A percentile compares a stretch with the other conserved stretches of the same genome.
Conservation (phyloP, 768 basidiomycete species). For the Pleurotus tuoliensis region DNA sequence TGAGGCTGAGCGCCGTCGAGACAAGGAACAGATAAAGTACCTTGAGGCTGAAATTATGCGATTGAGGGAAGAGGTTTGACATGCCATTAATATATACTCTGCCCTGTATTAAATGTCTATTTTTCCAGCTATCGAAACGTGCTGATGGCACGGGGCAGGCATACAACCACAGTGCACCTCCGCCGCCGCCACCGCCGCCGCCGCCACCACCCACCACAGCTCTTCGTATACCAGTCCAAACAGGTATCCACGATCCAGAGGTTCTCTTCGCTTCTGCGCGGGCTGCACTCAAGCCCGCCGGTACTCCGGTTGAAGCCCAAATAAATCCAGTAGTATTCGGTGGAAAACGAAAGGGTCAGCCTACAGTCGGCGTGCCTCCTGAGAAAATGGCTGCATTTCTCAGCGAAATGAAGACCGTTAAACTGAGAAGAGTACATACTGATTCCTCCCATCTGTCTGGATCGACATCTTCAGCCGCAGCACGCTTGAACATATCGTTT, state of each 20-base stretch:
- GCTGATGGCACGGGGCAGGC: constrained; percentile 12
- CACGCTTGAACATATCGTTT: constrained; percentile 3
- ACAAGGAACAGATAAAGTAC: constrained; percentile 59
- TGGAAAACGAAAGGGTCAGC: constrained; percentile 48
- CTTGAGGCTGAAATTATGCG: constrained; percentile 64
- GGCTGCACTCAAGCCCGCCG: constrained; percentile 59
- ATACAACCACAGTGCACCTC: constrained; percentile 19
- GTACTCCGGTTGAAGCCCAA: constrained; percentile 58
- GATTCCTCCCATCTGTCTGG: constrained; percentile 7
- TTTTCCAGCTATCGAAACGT: constrained; percentile 42
- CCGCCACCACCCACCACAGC: constrained; percentile 34
- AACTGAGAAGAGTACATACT: constrained; percentile 55
- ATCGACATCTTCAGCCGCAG: background rate
- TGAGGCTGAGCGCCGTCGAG: constrained; percentile 42
- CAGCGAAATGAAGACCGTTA: constrained; percentile 73
- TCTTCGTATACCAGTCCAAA: constrained; percentile 28
- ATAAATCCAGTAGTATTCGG: constrained; percentile 44
- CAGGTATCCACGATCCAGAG: constrained; percentile 21
- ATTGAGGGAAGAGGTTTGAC: constrained; percentile 53
- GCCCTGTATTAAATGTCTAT: background rate
- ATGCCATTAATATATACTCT: constrained; percentile 2
- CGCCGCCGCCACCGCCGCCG: constrained; percentile 37
- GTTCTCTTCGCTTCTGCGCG: constrained; percentile 56
- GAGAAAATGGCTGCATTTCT: constrained; percentile 85
- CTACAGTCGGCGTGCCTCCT: constrained; percentile 68